phyloP scores from a whole-genome alignment of 2,329 filamentous ascomycete genomes.

The Macrophomina phaseolina region DNA sequence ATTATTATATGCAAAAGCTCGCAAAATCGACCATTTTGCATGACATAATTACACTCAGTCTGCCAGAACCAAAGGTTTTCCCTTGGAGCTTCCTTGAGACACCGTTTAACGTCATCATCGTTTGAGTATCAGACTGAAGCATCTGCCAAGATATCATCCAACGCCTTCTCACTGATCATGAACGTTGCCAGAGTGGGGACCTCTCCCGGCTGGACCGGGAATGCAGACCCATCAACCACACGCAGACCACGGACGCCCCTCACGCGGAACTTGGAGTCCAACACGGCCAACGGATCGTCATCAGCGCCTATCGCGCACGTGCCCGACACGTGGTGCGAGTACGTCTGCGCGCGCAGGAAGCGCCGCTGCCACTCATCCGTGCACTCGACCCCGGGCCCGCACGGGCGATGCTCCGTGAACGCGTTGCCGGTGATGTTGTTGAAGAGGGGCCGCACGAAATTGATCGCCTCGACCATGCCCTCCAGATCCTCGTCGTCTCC shows the following conservation, averaged over 20 bases:
- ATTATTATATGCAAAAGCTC: no score
- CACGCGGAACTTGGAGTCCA: slow-evolving; percentile 64
- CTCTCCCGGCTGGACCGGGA: slow-evolving; percentile 61
- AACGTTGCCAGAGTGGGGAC: slow-evolving; percentile 59
- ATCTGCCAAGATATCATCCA: slow-evolving; percentile 48
- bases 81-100: no score
- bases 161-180: slow-evolving; percentile 66
- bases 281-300: slow-evolving; percentile 59
- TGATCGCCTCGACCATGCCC: slow-evolving; percentile 63
- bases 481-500: slow-evolving; percentile 58
- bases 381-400: slow-evolving; percentile 43
- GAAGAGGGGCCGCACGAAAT: slow-evolving; percentile 54
- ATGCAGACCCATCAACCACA: slow-evolving; percentile 65
- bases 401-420: slow-evolving; percentile 37
- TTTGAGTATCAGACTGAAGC: background rate
- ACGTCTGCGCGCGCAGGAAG: slow-evolving; percentile 36
- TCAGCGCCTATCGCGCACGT: slow-evolving; percentile 62
- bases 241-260: slow-evolving; percentile 60
- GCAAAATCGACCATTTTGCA: no score
- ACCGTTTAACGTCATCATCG: no score
- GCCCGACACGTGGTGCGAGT: slow-evolving; percentile 62
- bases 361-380: slow-evolving; percentile 49
- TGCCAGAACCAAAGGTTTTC: no score
- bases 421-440: slow-evolving; percentile 15
- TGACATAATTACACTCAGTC: no score